These are phyloP conservation scores for Suzukiozyma palmioleophila DNA, from an alignment of 1,139 yeast species.

Conservation along the genomic window DNA sequence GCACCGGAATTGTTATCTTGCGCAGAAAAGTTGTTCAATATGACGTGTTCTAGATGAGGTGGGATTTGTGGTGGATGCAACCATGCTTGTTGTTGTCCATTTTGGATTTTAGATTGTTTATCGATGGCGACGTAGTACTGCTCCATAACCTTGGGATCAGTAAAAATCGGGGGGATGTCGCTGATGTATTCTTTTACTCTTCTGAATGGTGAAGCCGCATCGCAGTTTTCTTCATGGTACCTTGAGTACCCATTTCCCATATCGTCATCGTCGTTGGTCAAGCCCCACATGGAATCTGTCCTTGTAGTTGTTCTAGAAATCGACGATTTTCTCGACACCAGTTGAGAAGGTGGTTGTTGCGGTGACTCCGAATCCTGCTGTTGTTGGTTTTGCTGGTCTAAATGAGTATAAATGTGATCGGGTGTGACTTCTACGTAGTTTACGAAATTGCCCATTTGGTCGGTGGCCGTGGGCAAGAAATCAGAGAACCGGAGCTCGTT, in stretches of 20 bases:
- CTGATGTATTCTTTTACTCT: constrained; percentile 46
- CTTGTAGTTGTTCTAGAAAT: constrained; percentile 26
- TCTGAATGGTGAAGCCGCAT: constrained; percentile 12
- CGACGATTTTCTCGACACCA: constrained; percentile 23
- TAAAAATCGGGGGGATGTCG: constrained; percentile 86
- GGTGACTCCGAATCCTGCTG: constrained; percentile 11
- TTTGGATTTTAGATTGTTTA: constrained; percentile 58
- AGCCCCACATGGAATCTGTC: constrained; percentile 50
- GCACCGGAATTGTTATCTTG: constrained; percentile 47
- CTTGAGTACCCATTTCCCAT: constrained; percentile 79
- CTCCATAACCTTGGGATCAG: constrained; percentile 63
- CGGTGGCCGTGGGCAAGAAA: constrained; percentile 46
- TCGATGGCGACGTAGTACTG: constrained; percentile 70
- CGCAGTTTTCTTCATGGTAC: constrained; percentile 59
- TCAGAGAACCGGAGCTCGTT: constrained; percentile 46
- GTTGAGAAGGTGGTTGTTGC: constrained; percentile 5
- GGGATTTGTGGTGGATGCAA: constrained; percentile 51
- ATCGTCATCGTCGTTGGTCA: constrained; percentile 66
- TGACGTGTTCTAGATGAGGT: constrained; percentile 46
- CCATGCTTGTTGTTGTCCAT: constrained; percentile 69
- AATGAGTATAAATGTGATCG: constrained; percentile 31
- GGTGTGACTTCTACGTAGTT: constrained; percentile 47
- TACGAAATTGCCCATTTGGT: constrained; percentile 49
- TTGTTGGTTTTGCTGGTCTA: constrained; percentile 12
- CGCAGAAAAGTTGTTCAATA: constrained; percentile 45